Evolutionary conservation across 2,329 filamentous ascomycete genomes (phyloP).

Genomic region (Claviceps citrina): DNA sequence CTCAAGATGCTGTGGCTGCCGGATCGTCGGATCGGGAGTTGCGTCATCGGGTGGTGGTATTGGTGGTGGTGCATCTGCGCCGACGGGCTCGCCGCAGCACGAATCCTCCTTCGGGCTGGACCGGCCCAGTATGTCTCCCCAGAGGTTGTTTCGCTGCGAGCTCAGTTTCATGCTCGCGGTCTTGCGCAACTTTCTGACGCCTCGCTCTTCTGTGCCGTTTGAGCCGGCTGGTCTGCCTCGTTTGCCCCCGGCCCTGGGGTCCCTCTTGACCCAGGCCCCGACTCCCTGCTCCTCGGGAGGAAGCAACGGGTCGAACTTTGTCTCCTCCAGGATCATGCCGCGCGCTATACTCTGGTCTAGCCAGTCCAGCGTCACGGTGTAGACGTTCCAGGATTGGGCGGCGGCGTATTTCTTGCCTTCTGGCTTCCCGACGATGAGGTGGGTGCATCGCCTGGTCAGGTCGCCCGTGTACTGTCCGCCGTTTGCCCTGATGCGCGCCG

Average conservation of each 20-base stretch:
- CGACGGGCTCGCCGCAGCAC: constrained; percentile 13
- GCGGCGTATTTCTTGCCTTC: constrained; percentile 82
- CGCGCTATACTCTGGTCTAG: constrained; percentile 66
- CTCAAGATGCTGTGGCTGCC: constrained; percentile 2
- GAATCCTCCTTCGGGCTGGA: constrained; percentile 21
- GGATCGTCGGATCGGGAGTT: constrained; percentile 5
- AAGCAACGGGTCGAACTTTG: constrained; percentile 63
- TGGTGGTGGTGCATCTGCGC: not conserved
- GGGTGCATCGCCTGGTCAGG: constrained; percentile 70
- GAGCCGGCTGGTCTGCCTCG: constrained; percentile 35
- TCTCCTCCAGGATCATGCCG: constrained; percentile 82
- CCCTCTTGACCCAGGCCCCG: constrained; percentile 53
- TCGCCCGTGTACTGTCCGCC: constrained; percentile 81
- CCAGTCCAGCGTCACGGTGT: constrained; percentile 72
- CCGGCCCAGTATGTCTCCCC: constrained; percentile 67
- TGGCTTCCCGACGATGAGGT: constrained; percentile 66
- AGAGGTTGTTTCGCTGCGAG: constrained; percentile 69
- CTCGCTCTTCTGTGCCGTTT: constrained; percentile 31
- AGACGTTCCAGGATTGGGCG: constrained; percentile 68
- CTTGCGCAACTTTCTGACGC: constrained; percentile 68
- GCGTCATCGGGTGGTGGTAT: constrained; percentile 3
- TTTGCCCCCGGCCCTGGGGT: constrained; percentile 38
- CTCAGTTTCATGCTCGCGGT: constrained; percentile 73
- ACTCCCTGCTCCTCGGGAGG: constrained; percentile 56
- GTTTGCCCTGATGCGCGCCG: constrained; percentile 49